Evolutionary conservation across 2,329 filamentous ascomycete species (phyloP), one percentile per base, ranked within the genome.

Genomic region (Exophiala xenobiotica): DNA sequence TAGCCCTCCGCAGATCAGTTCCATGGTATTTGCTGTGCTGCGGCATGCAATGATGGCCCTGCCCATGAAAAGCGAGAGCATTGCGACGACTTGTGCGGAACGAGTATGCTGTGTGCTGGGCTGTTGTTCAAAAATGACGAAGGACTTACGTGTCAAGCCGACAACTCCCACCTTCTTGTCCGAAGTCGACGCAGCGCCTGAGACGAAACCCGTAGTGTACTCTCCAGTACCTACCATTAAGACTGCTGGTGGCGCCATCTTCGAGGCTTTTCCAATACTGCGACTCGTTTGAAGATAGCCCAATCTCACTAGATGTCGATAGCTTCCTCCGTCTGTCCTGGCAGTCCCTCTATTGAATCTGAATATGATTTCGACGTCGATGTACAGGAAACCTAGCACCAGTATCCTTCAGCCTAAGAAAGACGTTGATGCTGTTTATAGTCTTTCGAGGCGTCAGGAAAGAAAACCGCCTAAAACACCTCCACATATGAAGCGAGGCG

Each of bases 111-210:
- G 31, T 35, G 5, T 35, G 31, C n/a, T 5, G n/a, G 18, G 4
- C 31, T 14, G 18, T 27, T 27, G 7, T 12, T 37, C 19, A 69
- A 96, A 95, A 61, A 96, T 77, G 19, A 2, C 2, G 18, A 40
- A n/a, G n/a, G 19, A 58, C 55, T 58, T 50, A 58, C 55, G 43
- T 23, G 88, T 92, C 68, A 96, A 75, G 33, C 88, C 91, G 14
- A 96, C 91, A 7, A 96, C 92, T 52, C 92, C 91, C 43, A 96
- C 87, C 72, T 96, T 96, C 77, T 96, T 96, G 78, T 96, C 92
- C 43, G 90, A 95, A 8, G 81, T 85, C 3, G 90, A 95, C 45
- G 85, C 86, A 53, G 86, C 87, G 54, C 84, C 85, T 51, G 88
- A 90, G 51, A 96, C 90, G 63, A 93, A 96, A 51, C 91, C 91